phyloP scores from a whole-genome alignment of 2,329 filamentous ascomycete species.

The Pseudogymnoascus sp. region DNA sequence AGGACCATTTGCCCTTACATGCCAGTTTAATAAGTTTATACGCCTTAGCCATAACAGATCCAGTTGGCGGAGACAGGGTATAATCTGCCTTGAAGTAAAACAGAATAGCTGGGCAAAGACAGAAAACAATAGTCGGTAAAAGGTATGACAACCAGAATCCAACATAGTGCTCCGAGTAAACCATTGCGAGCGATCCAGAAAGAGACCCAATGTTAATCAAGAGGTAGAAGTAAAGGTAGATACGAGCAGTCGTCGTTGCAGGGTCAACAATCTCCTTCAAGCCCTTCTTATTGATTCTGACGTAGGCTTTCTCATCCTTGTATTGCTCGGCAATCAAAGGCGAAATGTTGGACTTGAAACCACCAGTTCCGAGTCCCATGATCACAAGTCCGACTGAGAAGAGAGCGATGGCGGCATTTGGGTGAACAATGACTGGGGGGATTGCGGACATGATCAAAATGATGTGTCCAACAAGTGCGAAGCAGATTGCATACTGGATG shows the following conservation, averaged over 20 bases:
- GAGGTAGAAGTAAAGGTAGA: slow-evolving; percentile 66
- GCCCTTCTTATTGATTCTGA: slow-evolving; percentile 43
- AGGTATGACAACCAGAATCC: slow-evolving; percentile 69
- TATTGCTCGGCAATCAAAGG: slow-evolving; percentile 58
- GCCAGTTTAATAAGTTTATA: slow-evolving; percentile 52
- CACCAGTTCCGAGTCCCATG: slow-evolving; percentile 61
- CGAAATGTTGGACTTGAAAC: slow-evolving; percentile 66
- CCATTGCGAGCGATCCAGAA: slow-evolving; percentile 56
- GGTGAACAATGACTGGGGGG: slow-evolving; percentile 48
- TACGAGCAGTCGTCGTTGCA: slow-evolving; percentile 47
- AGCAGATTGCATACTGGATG: slow-evolving; percentile 38
- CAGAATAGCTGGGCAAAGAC: slow-evolving; percentile 54
- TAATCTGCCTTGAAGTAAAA: slow-evolving; percentile 54
- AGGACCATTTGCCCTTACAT: slow-evolving; percentile 55
- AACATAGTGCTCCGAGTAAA: slow-evolving; percentile 68
- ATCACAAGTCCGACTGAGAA: slow-evolving; percentile 58
- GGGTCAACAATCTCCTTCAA: slow-evolving; percentile 56
- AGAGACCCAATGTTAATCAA: slow-evolving; percentile 60
- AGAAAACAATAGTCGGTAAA: slow-evolving; percentile 60
- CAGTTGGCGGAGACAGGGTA: slow-evolving; percentile 57
- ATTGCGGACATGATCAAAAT: slow-evolving; percentile 58
- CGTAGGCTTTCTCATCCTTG: slow-evolving; percentile 41
- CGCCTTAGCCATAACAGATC: slow-evolving; percentile 64
- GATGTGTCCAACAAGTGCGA: slow-evolving; percentile 56
- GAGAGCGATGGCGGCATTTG: slow-evolving; percentile 47